Evolutionary conservation across 2,329 filamentous ascomycete species (phyloP).

Genomic region (Tolypocladium cylindrosporum): DNA sequence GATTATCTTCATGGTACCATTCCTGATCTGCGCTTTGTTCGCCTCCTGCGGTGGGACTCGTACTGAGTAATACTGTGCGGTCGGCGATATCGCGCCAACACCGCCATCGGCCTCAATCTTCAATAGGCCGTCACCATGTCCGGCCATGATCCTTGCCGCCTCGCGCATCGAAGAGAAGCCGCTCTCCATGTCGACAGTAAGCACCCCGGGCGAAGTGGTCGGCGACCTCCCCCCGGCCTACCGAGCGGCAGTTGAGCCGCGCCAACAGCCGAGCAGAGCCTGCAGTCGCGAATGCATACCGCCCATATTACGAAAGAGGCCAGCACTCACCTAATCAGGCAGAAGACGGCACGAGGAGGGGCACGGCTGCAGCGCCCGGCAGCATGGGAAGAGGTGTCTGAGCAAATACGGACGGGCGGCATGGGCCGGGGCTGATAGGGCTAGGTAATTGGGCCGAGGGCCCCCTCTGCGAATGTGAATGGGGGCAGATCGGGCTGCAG

Average conservation of each 20-base stretch:
- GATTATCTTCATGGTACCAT: not conserved
- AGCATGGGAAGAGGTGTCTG: not conserved
- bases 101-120: not conserved
- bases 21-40: not conserved
- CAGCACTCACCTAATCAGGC: not conserved
- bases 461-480: not conserved
- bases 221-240: not conserved
- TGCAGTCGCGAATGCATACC: not conserved
- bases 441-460: not conserved
- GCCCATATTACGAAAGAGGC: not conserved
- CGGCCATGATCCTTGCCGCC: not conserved
- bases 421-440: not conserved
- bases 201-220: not conserved
- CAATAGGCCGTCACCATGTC: not conserved
- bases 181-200: not conserved
- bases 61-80: not conserved
- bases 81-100: not conserved
- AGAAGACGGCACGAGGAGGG: not conserved
- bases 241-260: constrained; percentile 2
- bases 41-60: not conserved
- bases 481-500: not conserved
- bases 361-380: not conserved
- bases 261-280: not conserved
- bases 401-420: not conserved
- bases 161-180: not conserved